Evolutionary conservation across 2,329 filamentous ascomycete species (phyloP), one percentile per base, ranked within the genome.

Genomic region (Beauveria medogensis): DNA sequence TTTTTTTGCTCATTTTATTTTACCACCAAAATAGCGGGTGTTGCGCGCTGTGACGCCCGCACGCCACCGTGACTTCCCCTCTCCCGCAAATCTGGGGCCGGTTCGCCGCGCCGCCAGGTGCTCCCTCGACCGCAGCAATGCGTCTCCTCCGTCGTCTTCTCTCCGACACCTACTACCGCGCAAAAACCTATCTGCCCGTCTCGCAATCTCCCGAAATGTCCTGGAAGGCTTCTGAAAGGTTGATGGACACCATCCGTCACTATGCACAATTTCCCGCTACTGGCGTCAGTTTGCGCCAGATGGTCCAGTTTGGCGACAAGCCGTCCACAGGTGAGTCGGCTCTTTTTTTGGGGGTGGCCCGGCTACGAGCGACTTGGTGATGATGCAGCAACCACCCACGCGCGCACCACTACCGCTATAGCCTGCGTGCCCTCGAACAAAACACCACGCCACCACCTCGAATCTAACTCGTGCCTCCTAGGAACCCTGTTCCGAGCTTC

Each of bases 201-300:
- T 53, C 57, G 8, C 57, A 59, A 53, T 56, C 61, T 44, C 61
- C 61, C 61, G 51, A 54, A 74, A 97, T 97, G 92, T 90, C 90
- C 81, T 97, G 93, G 93, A 96, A 88, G 80, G 89, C 88, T 74
- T 89, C 90, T 65, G 89, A 92, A 76, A 84, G 85, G 78, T 78
- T 97, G 86, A 94, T 96, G 91, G 89, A 94, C 69, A 96, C 90
- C 80, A 97, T 97, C 87, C 87, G 89, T 76, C 92, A 97, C 78
- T 97, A 97, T 83, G 91, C 92, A 75, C 91, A 87, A 77, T 99
- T 97, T 76, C 94, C 94, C 66, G 94, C 94, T 64, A 99, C 94
- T 16, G 94, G 94, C 70, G 90, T 95, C 69, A 97, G 92, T 73
- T 82, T 99, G 76, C 86, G 94, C 74, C 94, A 99, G 82, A 99